Evolutionary conservation across 345 rosid species (phyloP).

Genomic region (Melastoma malabathricum): DNA sequence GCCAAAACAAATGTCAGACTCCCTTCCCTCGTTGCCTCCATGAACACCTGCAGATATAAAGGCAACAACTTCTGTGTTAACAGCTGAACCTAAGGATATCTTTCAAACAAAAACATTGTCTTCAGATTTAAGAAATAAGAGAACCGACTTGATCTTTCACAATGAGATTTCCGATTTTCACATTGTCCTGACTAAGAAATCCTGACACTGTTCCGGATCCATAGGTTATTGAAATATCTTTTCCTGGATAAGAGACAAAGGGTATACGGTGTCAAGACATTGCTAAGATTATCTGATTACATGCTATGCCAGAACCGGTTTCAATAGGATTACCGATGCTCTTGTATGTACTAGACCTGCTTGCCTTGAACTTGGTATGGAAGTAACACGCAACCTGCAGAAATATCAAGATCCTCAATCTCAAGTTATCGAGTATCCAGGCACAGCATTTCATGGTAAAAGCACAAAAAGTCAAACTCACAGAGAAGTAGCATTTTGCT

Average conservation of each 20-base stretch:
- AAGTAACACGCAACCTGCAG: constrained; percentile 64
- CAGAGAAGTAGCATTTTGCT: constrained; percentile 53
- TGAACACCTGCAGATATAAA: constrained; percentile 31
- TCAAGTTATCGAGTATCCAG: no score
- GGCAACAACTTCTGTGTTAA: no score
- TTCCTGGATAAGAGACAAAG: constrained; percentile 26
- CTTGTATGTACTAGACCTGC: constrained; percentile 44
- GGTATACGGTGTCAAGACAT: background rate
- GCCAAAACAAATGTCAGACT: constrained; percentile 40
- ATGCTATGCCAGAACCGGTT: background rate
- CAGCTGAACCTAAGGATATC: no score
- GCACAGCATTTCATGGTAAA: background rate
- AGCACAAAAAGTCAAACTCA: constrained; percentile 16
- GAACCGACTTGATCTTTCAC: constrained; percentile 50
- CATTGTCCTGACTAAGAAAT: constrained; percentile 63
- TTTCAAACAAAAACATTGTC: background rate
- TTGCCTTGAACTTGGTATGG: constrained; percentile 59
- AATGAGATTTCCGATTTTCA: constrained; percentile 47
- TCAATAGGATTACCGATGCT: constrained; percentile 25
- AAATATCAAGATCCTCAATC: background rate
- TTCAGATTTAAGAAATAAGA: background rate
- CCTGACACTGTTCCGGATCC: constrained; percentile 72
- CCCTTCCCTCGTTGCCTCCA: constrained; percentile 60
- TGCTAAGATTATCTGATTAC: background rate
- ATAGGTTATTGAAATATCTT: constrained; percentile 36